phyloP scores from a whole-genome alignment of 2,329 filamentous ascomycete genomes.

The Penicillium glabrum region DNA sequence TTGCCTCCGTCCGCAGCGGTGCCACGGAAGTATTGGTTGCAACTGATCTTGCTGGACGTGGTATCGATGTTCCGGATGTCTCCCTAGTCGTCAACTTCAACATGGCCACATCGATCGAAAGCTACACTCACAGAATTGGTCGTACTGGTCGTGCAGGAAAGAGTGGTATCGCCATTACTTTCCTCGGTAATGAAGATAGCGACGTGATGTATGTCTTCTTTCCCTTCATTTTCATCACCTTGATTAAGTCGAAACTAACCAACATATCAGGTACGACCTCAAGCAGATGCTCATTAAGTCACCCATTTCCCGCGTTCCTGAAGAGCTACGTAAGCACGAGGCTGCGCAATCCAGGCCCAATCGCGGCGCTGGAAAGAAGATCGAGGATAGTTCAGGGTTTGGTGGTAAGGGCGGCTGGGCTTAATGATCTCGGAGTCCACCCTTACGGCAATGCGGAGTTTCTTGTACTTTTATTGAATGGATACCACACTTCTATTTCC shows the following conservation, averaged over 20 bases:
- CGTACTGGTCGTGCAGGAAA: slow-evolving; percentile 97
- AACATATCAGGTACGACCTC: slow-evolving; percentile 65
- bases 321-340: slow-evolving; percentile 86
- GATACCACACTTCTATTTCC: neutral
- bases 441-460: neutral
- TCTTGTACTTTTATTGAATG: neutral
- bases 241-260: slow-evolving; percentile 15
- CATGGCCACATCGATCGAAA: slow-evolving; percentile 91
- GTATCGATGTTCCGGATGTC: slow-evolving; percentile 96
- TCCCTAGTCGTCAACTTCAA: slow-evolving; percentile 97
- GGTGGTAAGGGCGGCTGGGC: slow-evolving; percentile 39
- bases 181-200: slow-evolving; percentile 83
- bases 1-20: slow-evolving; percentile 79
- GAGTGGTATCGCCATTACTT: slow-evolving; percentile 93
- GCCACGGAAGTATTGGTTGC: slow-evolving; percentile 86
- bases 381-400: slow-evolving; percentile 43
- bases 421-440: neutral
- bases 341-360: slow-evolving; percentile 80
- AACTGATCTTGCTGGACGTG: slow-evolving; percentile 90
- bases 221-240: neutral
- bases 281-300: slow-evolving; percentile 96
- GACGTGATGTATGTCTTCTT: slow-evolving; percentile 69
- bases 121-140: slow-evolving; percentile 94
- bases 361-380: slow-evolving; percentile 49
- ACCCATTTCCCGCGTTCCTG: slow-evolving; percentile 80